Conservation (phyloP, 140 eudicot genomes). For the Oenanthe javanica region DNA sequence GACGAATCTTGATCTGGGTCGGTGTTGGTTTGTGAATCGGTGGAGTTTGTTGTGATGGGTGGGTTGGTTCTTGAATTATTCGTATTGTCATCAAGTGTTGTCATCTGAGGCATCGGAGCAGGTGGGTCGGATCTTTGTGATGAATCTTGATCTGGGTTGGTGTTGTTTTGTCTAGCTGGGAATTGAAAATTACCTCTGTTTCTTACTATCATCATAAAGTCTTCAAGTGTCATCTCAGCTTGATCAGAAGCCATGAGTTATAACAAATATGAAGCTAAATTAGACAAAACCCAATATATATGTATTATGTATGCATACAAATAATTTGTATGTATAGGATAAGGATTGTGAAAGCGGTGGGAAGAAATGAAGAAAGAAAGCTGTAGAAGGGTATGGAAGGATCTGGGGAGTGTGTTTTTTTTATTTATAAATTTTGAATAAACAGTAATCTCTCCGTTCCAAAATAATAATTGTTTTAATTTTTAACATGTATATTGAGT, state of each 20-base stretch:
- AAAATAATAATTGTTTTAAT: no score
- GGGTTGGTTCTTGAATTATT: constrained; percentile 32
- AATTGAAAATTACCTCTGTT: constrained; percentile 31
- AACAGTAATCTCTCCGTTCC: no score
- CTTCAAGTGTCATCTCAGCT: not conserved
- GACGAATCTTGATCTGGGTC: constrained; percentile 25
- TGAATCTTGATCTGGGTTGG: constrained; percentile 24
- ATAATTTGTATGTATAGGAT: not conserved
- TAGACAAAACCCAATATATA: no score
- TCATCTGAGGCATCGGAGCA: not conserved
- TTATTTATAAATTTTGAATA: no score
- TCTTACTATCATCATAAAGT: constrained; percentile 20
- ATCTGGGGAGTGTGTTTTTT: not conserved
- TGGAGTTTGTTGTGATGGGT: constrained; percentile 28
- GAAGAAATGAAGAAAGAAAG: constrained; percentile 14
- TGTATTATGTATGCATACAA: not conserved
- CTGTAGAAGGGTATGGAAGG: constrained; percentile 61
- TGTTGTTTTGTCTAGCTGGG: constrained; percentile 7
- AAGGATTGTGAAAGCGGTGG: not conserved
- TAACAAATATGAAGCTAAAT: not conserved
- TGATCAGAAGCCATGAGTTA: constrained; percentile 31
- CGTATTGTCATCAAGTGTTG: not conserved
- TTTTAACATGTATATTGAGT: no score
- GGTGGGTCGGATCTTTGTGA: constrained; percentile 6
- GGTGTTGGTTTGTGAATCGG: not conserved